These are phyloP conservation scores for Pleomassaria siparia DNA, from an alignment of 2,329 filamentous ascomycete genomes.

Conservation along the genomic window DNA sequence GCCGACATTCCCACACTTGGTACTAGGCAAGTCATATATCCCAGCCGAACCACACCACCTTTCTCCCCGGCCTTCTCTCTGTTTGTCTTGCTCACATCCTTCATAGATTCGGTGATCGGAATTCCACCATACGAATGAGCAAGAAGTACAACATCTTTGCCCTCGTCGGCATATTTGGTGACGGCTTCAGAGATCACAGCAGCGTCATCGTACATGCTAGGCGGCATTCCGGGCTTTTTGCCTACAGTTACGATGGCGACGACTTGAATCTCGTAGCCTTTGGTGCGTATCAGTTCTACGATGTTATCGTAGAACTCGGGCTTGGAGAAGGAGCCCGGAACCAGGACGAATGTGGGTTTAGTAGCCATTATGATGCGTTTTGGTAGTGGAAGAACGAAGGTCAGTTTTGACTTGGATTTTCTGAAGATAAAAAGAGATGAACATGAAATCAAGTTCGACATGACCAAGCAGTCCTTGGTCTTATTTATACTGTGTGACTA, in stretches of 20 bases:
- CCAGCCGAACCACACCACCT: constrained; percentile 32
- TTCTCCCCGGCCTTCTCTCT: constrained; percentile 26
- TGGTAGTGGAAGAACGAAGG: too few species aligned
- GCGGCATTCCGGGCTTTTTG: constrained; percentile 6
- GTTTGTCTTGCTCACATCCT: constrained; percentile 25
- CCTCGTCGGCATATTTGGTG: constrained; percentile 22
- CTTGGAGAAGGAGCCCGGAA: constrained; percentile 28
- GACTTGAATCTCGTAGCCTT: constrained; percentile 18
- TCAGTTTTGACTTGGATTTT: too few species aligned
- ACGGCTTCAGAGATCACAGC: constrained; percentile 20
- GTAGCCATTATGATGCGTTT: too few species aligned
- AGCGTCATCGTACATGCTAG: constrained; percentile 24
- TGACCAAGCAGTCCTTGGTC: too few species aligned
- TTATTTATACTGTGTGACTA: too few species aligned
- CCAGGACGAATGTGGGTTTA: constrained; percentile 23
- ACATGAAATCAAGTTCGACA: too few species aligned
- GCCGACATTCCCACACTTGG: constrained; percentile 16
- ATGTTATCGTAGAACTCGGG: constrained; percentile 18
- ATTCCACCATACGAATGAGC: constrained; percentile 41
- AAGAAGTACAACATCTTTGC: constrained; percentile 37
- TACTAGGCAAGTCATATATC: constrained; percentile 22
- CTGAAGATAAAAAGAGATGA: too few species aligned
- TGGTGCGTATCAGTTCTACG: constrained; percentile 9
- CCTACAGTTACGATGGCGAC: constrained; percentile 13
- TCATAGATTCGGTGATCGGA: constrained; percentile 23